Conservation (phyloP, 805 yeast genomes). For the Sugiyamaella valdiviana region DNA sequence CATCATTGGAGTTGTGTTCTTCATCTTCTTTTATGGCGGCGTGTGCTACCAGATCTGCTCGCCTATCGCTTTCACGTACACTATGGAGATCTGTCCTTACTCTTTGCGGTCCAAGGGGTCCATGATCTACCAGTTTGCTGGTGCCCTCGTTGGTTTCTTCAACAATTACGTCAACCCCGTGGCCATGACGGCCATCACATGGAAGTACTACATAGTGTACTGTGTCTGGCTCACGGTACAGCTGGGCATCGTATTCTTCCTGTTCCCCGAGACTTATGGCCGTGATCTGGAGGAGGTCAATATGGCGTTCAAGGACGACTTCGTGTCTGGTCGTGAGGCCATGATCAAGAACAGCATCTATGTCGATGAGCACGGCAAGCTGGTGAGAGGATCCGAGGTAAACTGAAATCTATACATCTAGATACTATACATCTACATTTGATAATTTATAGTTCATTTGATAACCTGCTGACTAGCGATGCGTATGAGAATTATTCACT, state of each 20-base stretch:
- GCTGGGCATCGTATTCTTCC: slow-evolving; percentile 30
- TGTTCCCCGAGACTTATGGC: slow-evolving; percentile 41
- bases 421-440: no score
- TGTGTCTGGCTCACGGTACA: slow-evolving; percentile 23
- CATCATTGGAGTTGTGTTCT: slow-evolving; percentile 44
- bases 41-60: slow-evolving; percentile 16
- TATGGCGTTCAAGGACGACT: slow-evolving; percentile 35
- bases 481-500: no score
- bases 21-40: slow-evolving; percentile 42
- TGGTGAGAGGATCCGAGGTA: background rate
- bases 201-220: slow-evolving; percentile 41
- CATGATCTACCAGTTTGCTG: slow-evolving; percentile 26
- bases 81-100: slow-evolving; percentile 25
- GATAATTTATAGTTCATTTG: no score
- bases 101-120: slow-evolving; percentile 39
- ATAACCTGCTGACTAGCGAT: no score
- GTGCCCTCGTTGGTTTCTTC: slow-evolving; percentile 22
- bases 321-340: slow-evolving; percentile 4
- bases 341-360: slow-evolving; percentile 1
- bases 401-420: no score
- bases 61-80: slow-evolving; percentile 18
- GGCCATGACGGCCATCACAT: slow-evolving; percentile 38
- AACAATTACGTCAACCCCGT: slow-evolving; percentile 35
- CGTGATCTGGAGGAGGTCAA: slow-evolving; percentile 41
- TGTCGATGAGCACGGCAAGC: background rate